These are phyloP conservation scores for Physcomitrellopsis africana DNA, from an alignment of 225 moss, liverwort and hornwort species.

Conservation along the genomic window DNA sequence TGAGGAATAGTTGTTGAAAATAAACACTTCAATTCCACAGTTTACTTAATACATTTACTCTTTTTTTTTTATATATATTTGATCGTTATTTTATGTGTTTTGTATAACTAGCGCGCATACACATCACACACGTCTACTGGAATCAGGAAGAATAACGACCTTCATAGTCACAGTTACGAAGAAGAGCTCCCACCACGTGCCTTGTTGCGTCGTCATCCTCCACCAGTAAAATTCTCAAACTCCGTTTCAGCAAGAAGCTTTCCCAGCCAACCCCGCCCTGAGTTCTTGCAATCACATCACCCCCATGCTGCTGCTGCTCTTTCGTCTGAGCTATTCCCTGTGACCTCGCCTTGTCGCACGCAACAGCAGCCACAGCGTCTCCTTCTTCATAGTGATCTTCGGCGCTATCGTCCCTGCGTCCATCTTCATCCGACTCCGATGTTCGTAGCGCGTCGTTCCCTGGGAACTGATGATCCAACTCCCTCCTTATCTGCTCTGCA, in stretches of 20 bases:
- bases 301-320: conserved; percentile 25
- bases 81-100: neutral
- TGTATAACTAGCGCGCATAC: neutral
- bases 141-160: conserved; percentile 57
- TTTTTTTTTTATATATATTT: no score
- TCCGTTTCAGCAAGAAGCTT: conserved; percentile 74
- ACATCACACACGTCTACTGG: neutral
- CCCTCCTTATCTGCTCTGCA: conserved; percentile 55
- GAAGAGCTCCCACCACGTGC: conserved; percentile 85
- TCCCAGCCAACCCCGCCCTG: conserved; percentile 77
- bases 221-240: conserved; percentile 71
- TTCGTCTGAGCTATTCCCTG: conserved; percentile 23
- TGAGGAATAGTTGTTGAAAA: no score
- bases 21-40: no score
- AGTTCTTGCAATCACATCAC: conserved; percentile 23
- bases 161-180: conserved; percentile 96
- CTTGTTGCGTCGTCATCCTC: conserved; percentile 97
- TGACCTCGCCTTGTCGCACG: conserved; percentile 32
- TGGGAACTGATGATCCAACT: conserved; percentile 57
- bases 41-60: no score
- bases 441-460: conserved; percentile 38
- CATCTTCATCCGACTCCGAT: conserved; percentile 48
- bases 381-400: conserved; percentile 71
- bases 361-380: conserved; percentile 49
- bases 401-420: conserved; percentile 53